These are phyloP conservation scores for Termitomyces heimii DNA, from an alignment of 768 basidiomycete species.

Conservation along the genomic window DNA sequence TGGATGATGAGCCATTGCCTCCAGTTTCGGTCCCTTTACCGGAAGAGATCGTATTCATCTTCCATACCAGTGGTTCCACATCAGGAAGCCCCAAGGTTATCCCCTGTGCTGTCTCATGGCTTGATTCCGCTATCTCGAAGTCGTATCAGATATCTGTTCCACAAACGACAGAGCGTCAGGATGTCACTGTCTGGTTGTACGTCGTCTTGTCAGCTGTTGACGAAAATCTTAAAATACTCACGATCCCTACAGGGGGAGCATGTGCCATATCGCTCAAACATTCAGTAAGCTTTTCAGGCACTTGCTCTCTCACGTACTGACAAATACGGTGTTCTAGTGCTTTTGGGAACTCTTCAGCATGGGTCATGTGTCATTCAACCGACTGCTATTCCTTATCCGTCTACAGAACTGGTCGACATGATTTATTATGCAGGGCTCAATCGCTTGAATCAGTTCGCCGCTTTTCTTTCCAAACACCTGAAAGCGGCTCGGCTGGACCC, in stretches of 20 bases:
- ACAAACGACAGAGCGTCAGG: constrained; percentile 34
- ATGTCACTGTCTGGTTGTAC: constrained; percentile 56
- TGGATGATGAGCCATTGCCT: constrained; percentile 30
- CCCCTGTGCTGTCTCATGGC: constrained; percentile 51
- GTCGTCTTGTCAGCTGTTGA: constrained; percentile 19
- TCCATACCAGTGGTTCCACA: constrained; percentile 65
- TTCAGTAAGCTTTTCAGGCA: constrained; percentile 49
- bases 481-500: constrained; percentile 33
- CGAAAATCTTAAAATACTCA: not conserved
- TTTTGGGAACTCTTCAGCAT: constrained; percentile 66
- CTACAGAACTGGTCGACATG: constrained; percentile 70
- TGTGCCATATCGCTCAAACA: constrained; percentile 77
- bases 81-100: constrained; percentile 63
- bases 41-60: constrained; percentile 41
- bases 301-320: constrained; percentile 16
- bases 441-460: constrained; percentile 69
- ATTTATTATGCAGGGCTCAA: constrained; percentile 61
- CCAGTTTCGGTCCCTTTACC: constrained; percentile 22
- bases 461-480: constrained; percentile 62
- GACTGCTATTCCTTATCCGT: constrained; percentile 55
- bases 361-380: constrained; percentile 72
- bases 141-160: constrained; percentile 37
- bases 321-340: constrained; percentile 37
- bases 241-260: constrained; percentile 55
- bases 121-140: constrained; percentile 42